A percentile compares a stretch with the other conserved stretches of the same genome.
Evolutionary conservation across 805 yeast genomes (phyloP).

Genomic region (Metschnikowia gelsemii): DNA sequence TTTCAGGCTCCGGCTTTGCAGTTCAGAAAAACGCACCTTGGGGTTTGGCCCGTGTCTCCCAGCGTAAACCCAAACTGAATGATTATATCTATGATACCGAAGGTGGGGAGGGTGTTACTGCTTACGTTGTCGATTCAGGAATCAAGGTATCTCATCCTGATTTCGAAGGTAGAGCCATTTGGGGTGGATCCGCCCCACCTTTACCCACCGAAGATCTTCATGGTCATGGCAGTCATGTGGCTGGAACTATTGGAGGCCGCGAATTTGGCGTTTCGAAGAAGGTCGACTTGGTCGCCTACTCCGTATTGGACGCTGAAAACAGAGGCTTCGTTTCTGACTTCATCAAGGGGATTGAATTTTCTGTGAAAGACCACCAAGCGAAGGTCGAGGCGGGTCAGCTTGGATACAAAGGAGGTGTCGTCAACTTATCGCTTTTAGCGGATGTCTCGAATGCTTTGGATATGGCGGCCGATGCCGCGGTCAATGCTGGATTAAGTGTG

Average conservation of each 20-base stretch:
- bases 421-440: conserved; percentile 94
- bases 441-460: conserved; percentile 86
- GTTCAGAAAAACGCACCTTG: conserved; percentile 83
- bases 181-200: conserved; percentile 75
- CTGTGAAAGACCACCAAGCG: conserved; percentile 66
- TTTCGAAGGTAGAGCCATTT: conserved; percentile 77
- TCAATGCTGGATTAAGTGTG: conserved; percentile 81
- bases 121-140: conserved; percentile 90
- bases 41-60: no score
- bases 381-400: conserved; percentile 52
- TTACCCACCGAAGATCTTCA: conserved; percentile 71
- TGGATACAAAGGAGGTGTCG: conserved; percentile 81
- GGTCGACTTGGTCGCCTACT: conserved; percentile 76
- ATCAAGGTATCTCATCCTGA: conserved; percentile 67
- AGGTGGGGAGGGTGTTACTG: conserved; percentile 80
- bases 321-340: conserved; percentile 83
- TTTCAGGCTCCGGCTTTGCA: conserved; percentile 44
- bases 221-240: conserved; percentile 96
- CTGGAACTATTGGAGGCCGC: conserved; percentile 84
- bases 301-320: conserved; percentile 78
- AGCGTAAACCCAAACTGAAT: no score
- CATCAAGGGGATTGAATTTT: conserved; percentile 79
- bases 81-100: conserved; percentile 64
- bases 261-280: conserved; percentile 82
- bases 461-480: conserved; percentile 86